A percentile compares a stretch with the other conserved stretches of the same genome.
phyloP scores from a whole-genome alignment of 208 protist genomes.

The Acanthamoeba royreba region DNA sequence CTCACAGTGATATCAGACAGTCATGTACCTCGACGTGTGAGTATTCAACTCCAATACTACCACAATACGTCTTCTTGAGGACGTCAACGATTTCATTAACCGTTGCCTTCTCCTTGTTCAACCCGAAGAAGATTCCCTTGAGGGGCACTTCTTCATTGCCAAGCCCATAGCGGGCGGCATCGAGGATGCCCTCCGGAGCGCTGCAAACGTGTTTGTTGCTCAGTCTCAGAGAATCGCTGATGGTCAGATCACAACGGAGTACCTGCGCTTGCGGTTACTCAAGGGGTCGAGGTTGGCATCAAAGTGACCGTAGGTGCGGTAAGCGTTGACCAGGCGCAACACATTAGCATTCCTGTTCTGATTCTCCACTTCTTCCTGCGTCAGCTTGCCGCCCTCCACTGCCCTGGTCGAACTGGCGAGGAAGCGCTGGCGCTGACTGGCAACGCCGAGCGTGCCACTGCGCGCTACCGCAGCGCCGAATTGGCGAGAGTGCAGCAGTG shows the following conservation, averaged over 20 bases:
- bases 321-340: slow-evolving; percentile 53
- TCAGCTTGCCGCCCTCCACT: neutral
- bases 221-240: too few relatives aligned
- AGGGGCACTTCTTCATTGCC: neutral
- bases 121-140: neutral
- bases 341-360: neutral
- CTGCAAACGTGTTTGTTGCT: too few relatives aligned
- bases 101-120: neutral
- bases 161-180: neutral
- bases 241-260: too few relatives aligned
- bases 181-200: neutral
- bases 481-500: neutral
- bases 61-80: neutral
- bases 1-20: too few relatives aligned
- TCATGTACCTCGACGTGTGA: too few relatives aligned
- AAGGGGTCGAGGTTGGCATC: slow-evolving; percentile 63
- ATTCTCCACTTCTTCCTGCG: neutral
- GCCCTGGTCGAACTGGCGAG: neutral
- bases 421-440: neutral
- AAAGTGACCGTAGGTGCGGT: slow-evolving; percentile 61
- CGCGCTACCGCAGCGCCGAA: neutral
- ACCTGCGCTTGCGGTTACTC: neutral
- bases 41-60: neutral
- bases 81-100: neutral
- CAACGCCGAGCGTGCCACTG: neutral